Percentiles rank a stretch among this genome's conserved stretches.
phyloP scores from a whole-genome alignment of 2,329 filamentous ascomycete species.

The Trichoderma asperellum region DNA sequence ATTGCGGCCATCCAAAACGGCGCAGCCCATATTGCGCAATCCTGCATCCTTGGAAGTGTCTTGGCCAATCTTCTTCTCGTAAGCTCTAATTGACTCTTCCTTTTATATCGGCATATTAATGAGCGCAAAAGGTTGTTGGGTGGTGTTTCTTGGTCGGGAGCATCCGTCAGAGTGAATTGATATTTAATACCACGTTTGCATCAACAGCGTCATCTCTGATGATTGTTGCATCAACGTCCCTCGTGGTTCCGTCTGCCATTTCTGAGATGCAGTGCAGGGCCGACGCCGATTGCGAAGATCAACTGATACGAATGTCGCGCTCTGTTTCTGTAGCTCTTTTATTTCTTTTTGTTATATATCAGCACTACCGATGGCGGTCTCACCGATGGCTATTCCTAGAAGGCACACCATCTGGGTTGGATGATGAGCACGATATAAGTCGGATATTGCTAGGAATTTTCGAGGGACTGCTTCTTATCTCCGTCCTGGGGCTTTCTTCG shows the following conservation, averaged over 20 bases:
- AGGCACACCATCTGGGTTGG: neutral
- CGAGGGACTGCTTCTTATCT: constrained; percentile 10
- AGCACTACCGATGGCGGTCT: constrained; percentile 24
- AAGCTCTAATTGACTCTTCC: neutral
- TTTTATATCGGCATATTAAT: neutral
- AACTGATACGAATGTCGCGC: constrained; percentile 16
- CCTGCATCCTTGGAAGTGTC: constrained; percentile 17
- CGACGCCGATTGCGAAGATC: constrained; percentile 8
- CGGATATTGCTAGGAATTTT: neutral
- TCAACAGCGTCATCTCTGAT: constrained; percentile 26
- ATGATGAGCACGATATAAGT: neutral
- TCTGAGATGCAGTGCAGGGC: constrained; percentile 17
- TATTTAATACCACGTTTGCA: constrained; percentile 19
- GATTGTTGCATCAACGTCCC: constrained; percentile 21
- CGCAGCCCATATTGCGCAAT: constrained; percentile 18
- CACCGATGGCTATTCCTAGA: constrained; percentile 19
- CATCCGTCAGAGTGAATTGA: constrained; percentile 6
- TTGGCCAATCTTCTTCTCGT: constrained; percentile 27
- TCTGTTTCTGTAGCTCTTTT: constrained; percentile 15
- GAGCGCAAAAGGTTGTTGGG: constrained; percentile 8
- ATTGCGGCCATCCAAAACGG: constrained; percentile 20
- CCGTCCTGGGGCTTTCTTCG: neutral
- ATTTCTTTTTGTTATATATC: constrained; percentile 22
- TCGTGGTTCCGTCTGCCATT: constrained; percentile 22
- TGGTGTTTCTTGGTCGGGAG: constrained; percentile 24